Conservation (phyloP, 371 early-diverging fungal species). For the Rhizopus delemar region DNA sequence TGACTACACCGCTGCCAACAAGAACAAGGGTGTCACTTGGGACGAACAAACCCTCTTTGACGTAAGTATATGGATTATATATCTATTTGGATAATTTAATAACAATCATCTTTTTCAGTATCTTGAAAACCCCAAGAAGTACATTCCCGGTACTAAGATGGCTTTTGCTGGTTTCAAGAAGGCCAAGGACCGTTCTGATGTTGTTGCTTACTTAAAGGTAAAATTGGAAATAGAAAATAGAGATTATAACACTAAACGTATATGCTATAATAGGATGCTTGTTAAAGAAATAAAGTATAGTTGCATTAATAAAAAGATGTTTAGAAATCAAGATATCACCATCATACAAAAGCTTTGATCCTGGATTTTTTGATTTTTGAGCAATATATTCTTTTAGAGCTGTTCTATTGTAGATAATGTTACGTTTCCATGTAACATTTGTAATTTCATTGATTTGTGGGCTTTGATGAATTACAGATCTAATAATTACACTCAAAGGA, state of each 20-base stretch:
- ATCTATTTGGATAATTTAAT: not conserved
- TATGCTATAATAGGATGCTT: not conserved
- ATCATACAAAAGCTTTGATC: not conserved
- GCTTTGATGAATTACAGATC: too few species aligned
- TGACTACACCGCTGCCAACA: slow-evolving; percentile 94
- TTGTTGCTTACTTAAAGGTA: slow-evolving; percentile 90
- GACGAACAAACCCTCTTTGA: slow-evolving; percentile 83
- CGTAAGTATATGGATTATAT: slow-evolving; percentile 11
- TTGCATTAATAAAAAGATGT: too few species aligned
- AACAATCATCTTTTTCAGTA: slow-evolving; percentile 32
- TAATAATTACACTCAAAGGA: too few species aligned
- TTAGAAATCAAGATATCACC: not conserved
- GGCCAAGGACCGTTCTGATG: slow-evolving; percentile 86
- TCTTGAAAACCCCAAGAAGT: slow-evolving; percentile 98
- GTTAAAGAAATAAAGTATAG: not conserved
- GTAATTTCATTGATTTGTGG: too few species aligned
- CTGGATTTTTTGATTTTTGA: too few species aligned
- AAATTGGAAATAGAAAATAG: not conserved
- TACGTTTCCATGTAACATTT: too few species aligned
- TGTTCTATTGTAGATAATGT: too few species aligned
- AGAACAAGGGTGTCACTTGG: slow-evolving; percentile 87
- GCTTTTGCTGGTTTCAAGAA: slow-evolving; percentile 98
- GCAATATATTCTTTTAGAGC: too few species aligned
- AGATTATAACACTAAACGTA: not conserved
- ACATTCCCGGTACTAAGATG: slow-evolving; percentile 97